A percentile compares a stretch with the other conserved stretches of the same genome.
Evolutionary conservation across 192 early-diverging fungal genomes (phyloP).

Genomic region (Gamsiella multidivaricata): DNA sequence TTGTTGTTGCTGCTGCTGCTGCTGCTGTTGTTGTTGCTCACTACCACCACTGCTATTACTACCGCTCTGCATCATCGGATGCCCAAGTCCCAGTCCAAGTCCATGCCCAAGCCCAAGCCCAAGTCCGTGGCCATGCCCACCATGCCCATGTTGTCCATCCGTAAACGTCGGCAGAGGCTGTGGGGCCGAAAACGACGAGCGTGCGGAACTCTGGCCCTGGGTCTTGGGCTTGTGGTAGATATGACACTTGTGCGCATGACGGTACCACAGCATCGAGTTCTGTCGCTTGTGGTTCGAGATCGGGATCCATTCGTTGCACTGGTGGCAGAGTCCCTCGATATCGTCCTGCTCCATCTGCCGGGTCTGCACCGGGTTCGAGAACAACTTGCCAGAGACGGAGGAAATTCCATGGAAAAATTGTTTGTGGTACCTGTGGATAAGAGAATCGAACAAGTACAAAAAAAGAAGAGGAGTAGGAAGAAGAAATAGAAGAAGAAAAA

Average conservation of each 20-base stretch:
- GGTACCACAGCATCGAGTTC: conserved; percentile 85
- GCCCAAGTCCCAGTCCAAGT: no score
- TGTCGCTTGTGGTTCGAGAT: conserved; percentile 80
- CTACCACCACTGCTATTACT: no score
- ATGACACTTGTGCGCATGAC: conserved; percentile 90
- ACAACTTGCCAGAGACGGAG: conserved; percentile 82
- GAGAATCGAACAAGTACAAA: background rate
- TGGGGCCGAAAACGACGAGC: conserved; percentile 49
- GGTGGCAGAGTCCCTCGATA: conserved; percentile 85
- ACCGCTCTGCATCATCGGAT: no score
- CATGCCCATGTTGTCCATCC: conserved; percentile 1
- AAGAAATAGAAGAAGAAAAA: no score
- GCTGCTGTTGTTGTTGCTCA: no score
- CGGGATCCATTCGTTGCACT: conserved; percentile 86
- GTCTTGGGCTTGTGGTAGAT: conserved; percentile 80
- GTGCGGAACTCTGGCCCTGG: conserved; percentile 43
- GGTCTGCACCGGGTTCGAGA: conserved; percentile 77
- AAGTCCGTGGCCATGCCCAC: background rate
- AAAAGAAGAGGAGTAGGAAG: background rate
- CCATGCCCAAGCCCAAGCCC: no score
- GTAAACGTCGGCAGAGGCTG: conserved; percentile 28
- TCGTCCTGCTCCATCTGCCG: conserved; percentile 74
- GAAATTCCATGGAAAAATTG: conserved; percentile 90
- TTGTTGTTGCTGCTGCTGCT: no score
- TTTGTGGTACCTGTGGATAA: conserved; percentile 77